Conservation (phyloP, 768 basidiomycete species). For the Symmetrospora coprosmae region DNA sequence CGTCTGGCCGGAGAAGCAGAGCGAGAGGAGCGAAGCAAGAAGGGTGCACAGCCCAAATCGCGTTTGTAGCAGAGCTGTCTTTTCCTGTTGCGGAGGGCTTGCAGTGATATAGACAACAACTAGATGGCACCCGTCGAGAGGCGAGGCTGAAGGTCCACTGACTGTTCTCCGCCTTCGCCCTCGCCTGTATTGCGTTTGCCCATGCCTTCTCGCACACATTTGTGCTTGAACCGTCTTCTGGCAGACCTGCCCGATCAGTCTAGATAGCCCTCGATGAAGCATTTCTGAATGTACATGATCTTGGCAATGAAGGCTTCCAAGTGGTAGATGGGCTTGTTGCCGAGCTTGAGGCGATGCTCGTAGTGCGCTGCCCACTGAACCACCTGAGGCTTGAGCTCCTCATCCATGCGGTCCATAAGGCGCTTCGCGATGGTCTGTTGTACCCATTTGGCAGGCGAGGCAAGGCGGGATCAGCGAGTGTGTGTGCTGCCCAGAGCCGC, state of each 20-base stretch:
- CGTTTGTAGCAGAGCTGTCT: too few relatives aligned
- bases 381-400: constrained; percentile 74
- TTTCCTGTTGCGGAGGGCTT: too few relatives aligned
- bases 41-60: too few relatives aligned
- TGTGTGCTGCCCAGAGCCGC: not conserved
- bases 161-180: too few relatives aligned
- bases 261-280: constrained; percentile 15
- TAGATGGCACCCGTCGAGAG: too few relatives aligned
- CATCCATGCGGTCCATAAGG: constrained; percentile 75
- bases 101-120: too few relatives aligned
- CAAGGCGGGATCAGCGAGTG: not conserved
- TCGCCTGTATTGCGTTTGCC: not conserved
- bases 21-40: not conserved
- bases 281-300: constrained; percentile 52
- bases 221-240: not conserved
- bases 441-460: not conserved
- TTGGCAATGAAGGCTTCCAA: constrained; percentile 96
- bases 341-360: constrained; percentile 88
- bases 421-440: constrained; percentile 77
- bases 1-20: constrained; percentile 21
- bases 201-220: not conserved
- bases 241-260: not conserved
- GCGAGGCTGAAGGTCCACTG: too few relatives aligned
- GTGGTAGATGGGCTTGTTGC: constrained; percentile 86
- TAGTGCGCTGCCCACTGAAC: constrained; percentile 95